Percentiles rank a stretch among this genome's conserved stretches.
phyloP scores from a whole-genome alignment of 345 rosid genomes.

The Gossypium ekmanianum region DNA sequence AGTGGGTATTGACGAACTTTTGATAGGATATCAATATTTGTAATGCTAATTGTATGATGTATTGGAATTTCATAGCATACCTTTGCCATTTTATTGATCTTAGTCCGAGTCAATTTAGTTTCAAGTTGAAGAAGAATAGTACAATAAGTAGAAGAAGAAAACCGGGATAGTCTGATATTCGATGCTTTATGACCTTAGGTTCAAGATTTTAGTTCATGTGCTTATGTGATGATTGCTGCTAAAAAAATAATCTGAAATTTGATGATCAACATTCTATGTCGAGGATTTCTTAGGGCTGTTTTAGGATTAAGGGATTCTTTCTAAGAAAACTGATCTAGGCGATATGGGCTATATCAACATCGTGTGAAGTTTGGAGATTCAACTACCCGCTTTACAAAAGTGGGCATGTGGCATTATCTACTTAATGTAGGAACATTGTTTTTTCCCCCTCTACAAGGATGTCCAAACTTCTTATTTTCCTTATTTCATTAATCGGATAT shows the following conservation, averaged over 20 bases:
- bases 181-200: background rate
- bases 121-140: background rate
- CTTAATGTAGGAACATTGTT: background rate
- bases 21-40: background rate
- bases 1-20: background rate
- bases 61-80: background rate
- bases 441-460: background rate
- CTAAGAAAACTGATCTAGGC: background rate
- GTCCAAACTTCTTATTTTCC: background rate
- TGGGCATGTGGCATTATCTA: background rate
- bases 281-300: background rate
- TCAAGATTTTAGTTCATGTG: background rate
- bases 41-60: background rate
- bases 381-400: background rate
- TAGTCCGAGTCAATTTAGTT: background rate
- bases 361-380: background rate
- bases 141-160: background rate
- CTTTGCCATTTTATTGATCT: background rate
- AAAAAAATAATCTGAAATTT: background rate
- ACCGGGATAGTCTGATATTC: background rate
- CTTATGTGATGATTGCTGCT: background rate
- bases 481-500: background rate
- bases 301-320: constrained; percentile 8
- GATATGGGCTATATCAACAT: background rate
- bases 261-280: background rate